phyloP scores from a whole-genome alignment of 2,329 filamentous ascomycete genomes.

The Metarhizium robertsii region DNA sequence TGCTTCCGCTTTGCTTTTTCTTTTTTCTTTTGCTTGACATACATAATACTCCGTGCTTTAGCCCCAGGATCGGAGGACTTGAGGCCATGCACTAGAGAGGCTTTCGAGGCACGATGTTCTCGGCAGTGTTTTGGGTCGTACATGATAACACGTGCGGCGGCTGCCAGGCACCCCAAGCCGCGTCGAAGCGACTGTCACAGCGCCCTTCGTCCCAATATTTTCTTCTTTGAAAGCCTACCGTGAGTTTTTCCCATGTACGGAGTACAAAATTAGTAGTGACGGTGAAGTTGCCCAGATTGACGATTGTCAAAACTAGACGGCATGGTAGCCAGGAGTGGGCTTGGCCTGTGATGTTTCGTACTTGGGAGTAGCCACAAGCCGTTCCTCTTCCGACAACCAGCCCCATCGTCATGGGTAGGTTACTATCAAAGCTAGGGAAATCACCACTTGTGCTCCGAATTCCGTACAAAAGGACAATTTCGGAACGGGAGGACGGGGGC shows the following conservation, averaged over 20 bases:
- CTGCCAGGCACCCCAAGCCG: not conserved
- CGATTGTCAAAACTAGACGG: not conserved
- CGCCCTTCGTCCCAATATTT: not conserved
- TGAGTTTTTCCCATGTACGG: not conserved
- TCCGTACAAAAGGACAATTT: too few relatives aligned
- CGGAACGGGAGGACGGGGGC: too few relatives aligned
- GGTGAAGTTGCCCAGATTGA: not conserved
- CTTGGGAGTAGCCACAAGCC: too few relatives aligned
- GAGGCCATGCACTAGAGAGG: not conserved
- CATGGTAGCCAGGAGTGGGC: not conserved
- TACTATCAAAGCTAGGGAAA: too few relatives aligned
- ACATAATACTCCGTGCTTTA: not conserved
- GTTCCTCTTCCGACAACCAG: too few relatives aligned
- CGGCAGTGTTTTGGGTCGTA: not conserved
- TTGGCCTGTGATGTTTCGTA: not conserved
- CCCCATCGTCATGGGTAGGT: too few relatives aligned
- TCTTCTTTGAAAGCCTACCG: not conserved
- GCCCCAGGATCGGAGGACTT: not conserved
- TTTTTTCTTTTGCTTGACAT: conserved; percentile 2
- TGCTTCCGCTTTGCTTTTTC: conserved; percentile 3
- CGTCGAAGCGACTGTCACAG: not conserved
- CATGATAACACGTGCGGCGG: not conserved
- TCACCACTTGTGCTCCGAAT: too few relatives aligned
- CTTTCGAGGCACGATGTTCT: not conserved
- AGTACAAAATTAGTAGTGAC: not conserved